A percentile compares a stretch with the other conserved stretches of the same genome.
Conservation (phyloP, 2,329 filamentous ascomycete species). For the Dendryphion nanum region DNA sequence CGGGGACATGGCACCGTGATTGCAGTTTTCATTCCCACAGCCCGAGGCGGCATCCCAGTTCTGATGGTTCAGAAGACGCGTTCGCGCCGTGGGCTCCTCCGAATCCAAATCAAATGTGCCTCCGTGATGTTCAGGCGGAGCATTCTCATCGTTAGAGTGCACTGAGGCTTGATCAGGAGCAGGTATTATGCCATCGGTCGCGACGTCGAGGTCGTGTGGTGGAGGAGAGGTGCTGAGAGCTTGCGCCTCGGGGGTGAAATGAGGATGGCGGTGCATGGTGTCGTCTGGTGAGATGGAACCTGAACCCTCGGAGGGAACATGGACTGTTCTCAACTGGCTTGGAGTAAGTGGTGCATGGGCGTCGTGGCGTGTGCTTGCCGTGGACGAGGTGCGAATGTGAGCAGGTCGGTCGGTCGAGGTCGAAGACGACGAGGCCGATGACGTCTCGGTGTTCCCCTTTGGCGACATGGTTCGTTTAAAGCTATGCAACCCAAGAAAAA, state of each 20-base stretch:
- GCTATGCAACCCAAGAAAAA: no score
- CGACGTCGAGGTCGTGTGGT: slow-evolving; percentile 19
- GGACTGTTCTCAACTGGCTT: slow-evolving; percentile 42
- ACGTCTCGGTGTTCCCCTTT: slow-evolving; percentile 21
- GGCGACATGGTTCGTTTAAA: slow-evolving; percentile 21
- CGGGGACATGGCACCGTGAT: slow-evolving; percentile 76
- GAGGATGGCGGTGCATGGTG: slow-evolving; percentile 27
- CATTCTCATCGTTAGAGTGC: slow-evolving; percentile 23
- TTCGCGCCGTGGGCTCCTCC: slow-evolving; percentile 34
- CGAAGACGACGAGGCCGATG: slow-evolving; percentile 14
- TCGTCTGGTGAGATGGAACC: slow-evolving; percentile 44
- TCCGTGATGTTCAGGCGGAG: slow-evolving; percentile 11
- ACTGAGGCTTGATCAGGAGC: slow-evolving; percentile 29
- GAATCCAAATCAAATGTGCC: slow-evolving; percentile 23
- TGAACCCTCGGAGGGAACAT: slow-evolving; percentile 42
- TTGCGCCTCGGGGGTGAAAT: slow-evolving; percentile 17
- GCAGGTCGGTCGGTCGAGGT: slow-evolving; percentile 8
- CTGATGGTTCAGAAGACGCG: slow-evolving; percentile 39
- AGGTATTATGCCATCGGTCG: slow-evolving; percentile 32
- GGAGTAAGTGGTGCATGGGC: slow-evolving; percentile 37
- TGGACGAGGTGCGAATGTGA: slow-evolving; percentile 34
- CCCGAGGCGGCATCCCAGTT: slow-evolving; percentile 32
- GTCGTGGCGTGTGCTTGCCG: slow-evolving; percentile 22
- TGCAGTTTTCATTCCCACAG: slow-evolving; percentile 49
- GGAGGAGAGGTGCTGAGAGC: slow-evolving; percentile 10